Evolutionary conservation across 202 grass and related monocot genomes (phyloP), one percentile per base, ranked within the genome.

Genomic region (Panicum hallii): DNA sequence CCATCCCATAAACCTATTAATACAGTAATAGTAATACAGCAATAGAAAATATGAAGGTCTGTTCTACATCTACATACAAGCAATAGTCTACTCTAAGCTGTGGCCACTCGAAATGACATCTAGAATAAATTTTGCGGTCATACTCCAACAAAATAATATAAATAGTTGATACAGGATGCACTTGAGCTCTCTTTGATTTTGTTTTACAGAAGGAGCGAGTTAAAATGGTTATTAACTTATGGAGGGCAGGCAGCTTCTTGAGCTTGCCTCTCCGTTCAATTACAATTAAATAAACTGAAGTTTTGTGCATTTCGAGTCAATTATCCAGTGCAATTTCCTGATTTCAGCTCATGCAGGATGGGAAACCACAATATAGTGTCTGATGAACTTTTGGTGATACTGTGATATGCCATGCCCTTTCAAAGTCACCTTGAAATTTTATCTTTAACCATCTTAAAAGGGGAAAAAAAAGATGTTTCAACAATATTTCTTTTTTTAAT

Each of bases 161-260:
- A 82, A 79, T 57, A 66, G 3, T 57, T 67, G 9, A 50, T 74
- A 62, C 47, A 72, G 45, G 48, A 15, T 34, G 6, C 15, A 43
- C 7, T 74, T 61, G 11, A 79, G 5, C 67, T 67, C 0, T 38
- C 4, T 49, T 42, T 57, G 47, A 88, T 47, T 64, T 83, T 78
- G 36, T 34, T 50, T 74, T 75, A 48, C 44, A 77, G 34, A 47
- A 42, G 73, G 7, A 15, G 63, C 53, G 44, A 83, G 32, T 26
- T 58, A 54, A 44, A 38, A 72, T 46, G 42, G 41, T 34, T 64
- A 64, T 46, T 49, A 78, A 54, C 36, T 79, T 83, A 66, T 58
- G 36, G 32, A 76, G 9, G 28, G 15, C 30, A 83, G 16, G 17
- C 53, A 23, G 56, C 26, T 63, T 62, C 10, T 62, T 62, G 30